Evolutionary conservation across 176 grass and related monocot genomes (phyloP), one percentile per base, ranked within the genome.

Genomic region (Olyra latifolia): DNA sequence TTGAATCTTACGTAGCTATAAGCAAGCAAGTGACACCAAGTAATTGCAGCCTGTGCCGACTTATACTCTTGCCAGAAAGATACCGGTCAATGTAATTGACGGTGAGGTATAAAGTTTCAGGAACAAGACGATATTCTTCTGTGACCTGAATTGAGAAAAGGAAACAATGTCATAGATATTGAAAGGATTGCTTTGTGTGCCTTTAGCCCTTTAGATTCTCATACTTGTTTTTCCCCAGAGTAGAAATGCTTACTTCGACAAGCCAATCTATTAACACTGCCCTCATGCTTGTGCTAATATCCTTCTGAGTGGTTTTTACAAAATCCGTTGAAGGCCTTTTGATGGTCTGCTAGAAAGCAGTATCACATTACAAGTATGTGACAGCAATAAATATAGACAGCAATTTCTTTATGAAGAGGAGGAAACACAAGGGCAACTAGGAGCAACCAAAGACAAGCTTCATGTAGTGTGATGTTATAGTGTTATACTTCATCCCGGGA

Each of bases 81-180:
- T 94, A 98, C 6, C 95, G 75, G 55, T 98, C 95, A 38, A 98
- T 91, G 72, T 94, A 98, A 75, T 81, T 98, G 73, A 94, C 85
- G 52, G 95, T 94, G 62, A 98, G 69, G 69, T 89, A 94, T 61
- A 98, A 76, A 72, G 95, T 98, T 77, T 98, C 92, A 24, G 92
- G 95, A 69, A 89, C 85, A 82, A 98, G 83, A 63, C 89, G 80
- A 64, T 94, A 98, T 81, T 89, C 92, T 88, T 98, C 95, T 46
- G 88, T 62, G 49, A 98, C 95, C 95, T 98, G 30, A 45, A 80
- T 69, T 68, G 60, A 58, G 23, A 62, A 55, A 72, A 49, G 67
- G 58, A 2, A 23, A 42, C 10, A 74, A 83, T 45, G 54, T 25
- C 46, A 76, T 40, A 64, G 35, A 68, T 38, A 65, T 59, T 44